Base-by-base conservation (phyloP, 495 filamentous ascomycete species). In the Pseudoneurospora amorphoporcata region DNA sequence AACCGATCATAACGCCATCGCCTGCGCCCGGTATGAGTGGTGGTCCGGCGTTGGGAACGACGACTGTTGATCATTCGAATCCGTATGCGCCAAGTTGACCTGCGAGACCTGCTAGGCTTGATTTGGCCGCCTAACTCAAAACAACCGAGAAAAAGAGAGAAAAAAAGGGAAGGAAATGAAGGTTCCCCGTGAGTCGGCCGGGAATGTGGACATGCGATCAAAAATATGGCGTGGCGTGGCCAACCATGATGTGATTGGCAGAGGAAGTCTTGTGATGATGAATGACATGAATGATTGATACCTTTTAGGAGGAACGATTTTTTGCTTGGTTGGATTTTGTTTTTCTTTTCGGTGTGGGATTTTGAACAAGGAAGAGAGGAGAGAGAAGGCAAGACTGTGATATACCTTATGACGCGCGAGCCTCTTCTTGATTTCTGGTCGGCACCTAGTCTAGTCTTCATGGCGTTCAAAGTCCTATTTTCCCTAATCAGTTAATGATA, bases 161-260 rank as follows among this genome's bases (percentile, higher is more conserved):
- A 45, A 19, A 40, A 9, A 17, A 3, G 17, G 1, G n/a, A 19
- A 9, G n/a, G n/a, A 8, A 43, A 8, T 2, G 17, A 8, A 8
- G 39, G 14, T 16, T 19, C 8, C 8, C 43, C 17, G n/a, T 19
- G 3, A 10, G 43, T n/a, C 41, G 23, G 47, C 19, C 37, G 35
- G 23, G 14, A 3, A 14, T n/a, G 3, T 41, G 71, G 35, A 53
- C 14, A 12, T 42, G 58, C 68, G 39, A 35, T 3, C 58, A 2
- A 23, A 23, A 23, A 5, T 42, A 42, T 17, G 41, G 41, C 41
- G 3, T 17, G 41, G 41, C 40, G 16, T 41, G 3, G 39, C 42
- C 39, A 69, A 19, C 8, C 19, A 58, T 39, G 53, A 70, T 40
- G 38, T 37, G 23, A 7, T 23, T 71, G 53, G 69, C 74, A 78